Evolutionary conservation across 140 eudicot genomes (phyloP), one percentile per base, ranked within the genome.

Genomic region (Erigeron philadelphicus): DNA sequence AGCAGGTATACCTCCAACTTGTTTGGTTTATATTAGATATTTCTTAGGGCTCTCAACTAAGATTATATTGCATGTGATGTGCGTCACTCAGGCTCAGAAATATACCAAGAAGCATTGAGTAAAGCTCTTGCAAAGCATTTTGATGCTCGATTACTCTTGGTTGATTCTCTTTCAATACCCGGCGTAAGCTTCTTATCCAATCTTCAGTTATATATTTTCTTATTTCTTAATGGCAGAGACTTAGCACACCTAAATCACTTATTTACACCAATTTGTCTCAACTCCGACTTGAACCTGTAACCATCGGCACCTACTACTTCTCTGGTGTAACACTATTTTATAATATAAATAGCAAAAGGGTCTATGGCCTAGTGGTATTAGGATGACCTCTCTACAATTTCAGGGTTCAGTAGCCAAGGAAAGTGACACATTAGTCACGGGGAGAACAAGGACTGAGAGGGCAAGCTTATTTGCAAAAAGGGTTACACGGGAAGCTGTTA

Each of bases 111-210:
- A 80, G 83, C 79, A 6, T 68, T 93, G 75, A 67, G 85, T 8
- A 93, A 89, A 78, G 96, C 98, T 25, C 95, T 93, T 54, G 95
- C 96, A 43, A 89, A 87, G 73, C 84, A 89, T 75, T 89, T 86
- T 77, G 88, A 84, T 55, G 95, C 83, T 49, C 69, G 83, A 69
- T 78, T 93, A 67, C 94, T 93, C 17, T 73, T 89, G 44, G 88
- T 85, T 54, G 98, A 93, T 63, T 77, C 90, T 74, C 85, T 86
- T 70, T 59, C 83, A 52, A 69, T 89, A 60, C 95, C 96, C 43
- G 96, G 96, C 66, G 96, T 93, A 89, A 86, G 98, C 74, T 41
- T 73, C 75, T 52, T 17, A 17, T 25, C 44, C 44, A 21, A 47
- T 9, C 13, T 6, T 21, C 13, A 66, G 21, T 48, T 6, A 55